Evolutionary conservation across 208 protist genomes (phyloP), one percentile per base, ranked within the genome.

Genomic region (Acanthamoeba castellanii): DNA sequence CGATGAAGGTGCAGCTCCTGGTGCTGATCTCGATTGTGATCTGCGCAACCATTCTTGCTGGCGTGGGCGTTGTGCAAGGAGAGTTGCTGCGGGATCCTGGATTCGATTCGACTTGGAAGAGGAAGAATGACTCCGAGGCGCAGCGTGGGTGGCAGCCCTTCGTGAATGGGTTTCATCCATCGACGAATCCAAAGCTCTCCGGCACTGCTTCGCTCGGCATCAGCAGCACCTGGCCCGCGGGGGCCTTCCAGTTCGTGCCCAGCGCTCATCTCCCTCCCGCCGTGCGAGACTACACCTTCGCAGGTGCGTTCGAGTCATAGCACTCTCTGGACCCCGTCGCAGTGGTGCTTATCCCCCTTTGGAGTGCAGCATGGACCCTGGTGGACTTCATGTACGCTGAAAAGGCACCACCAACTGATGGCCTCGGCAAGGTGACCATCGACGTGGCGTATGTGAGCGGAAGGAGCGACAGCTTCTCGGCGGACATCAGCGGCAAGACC

Each of bases 101-200:
- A 25, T 87, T 87, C 25, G 78, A 87, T 5, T 47, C 78, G n/a
- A 59, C 78, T 5, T 87, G 78, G 78, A 87, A 87, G 78, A 34
- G n/a, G 13, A 25, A 34, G 34, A 87, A 87, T 34, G 8, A 30
- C 32, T 87, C 78, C 20, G 78, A n/a, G 30, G 47, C 78, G 8
- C 78, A 61, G 14, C 37, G 25, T 13, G n/a, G 18, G 13, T 87
- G 78, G 78, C 78, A 87, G 37, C 78, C 78, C 18, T 87, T 87
- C 47, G 78, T 87, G 47, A 87, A 87, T 37, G 78, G 78, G 14
- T 87, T 87, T 59, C 78, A 87, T 59, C 78, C 78, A 61, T 87
- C 78, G 18, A 87, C 47, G 14, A 87, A 87, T 59, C 78, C 78
- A 4, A 52, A 59, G n/a, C 37, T 87, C n/a, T 16, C 22, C 16